Evolutionary conservation across 2,329 filamentous ascomycete species (phyloP).

Genomic region (Fusarium begoniae): DNA sequence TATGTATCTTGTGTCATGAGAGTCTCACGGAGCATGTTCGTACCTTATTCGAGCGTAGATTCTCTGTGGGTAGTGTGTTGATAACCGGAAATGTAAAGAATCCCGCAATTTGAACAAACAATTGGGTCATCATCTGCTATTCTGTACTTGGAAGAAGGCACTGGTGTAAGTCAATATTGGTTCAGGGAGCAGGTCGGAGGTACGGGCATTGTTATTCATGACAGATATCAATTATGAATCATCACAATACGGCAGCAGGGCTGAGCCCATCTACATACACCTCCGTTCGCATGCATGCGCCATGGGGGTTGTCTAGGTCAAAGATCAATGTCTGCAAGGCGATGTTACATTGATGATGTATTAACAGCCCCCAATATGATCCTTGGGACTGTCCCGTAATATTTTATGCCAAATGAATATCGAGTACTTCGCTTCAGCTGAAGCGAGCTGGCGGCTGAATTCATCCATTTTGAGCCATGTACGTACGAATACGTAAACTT

Average conservation of each 20-base stretch:
- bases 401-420: neutral
- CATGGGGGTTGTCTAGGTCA: neutral
- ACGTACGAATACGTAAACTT: neutral
- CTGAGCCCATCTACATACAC: neutral
- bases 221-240: neutral
- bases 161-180: neutral
- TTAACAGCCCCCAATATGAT: conserved; percentile 2
- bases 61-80: neutral
- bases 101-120: neutral
- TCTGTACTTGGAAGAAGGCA: neutral
- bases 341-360: neutral
- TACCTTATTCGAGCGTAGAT: neutral
- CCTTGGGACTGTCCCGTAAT: neutral
- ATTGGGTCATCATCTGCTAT: neutral
- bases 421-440: neutral
- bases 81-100: neutral
- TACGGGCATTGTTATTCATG: neutral
- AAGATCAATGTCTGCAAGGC: neutral
- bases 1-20: neutral
- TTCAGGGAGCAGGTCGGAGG: neutral
- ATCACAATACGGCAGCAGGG: neutral
- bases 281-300: neutral
- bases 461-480: neutral
- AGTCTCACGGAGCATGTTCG: neutral
- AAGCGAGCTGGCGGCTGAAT: neutral